Evolutionary conservation across 768 basidiomycete genomes (phyloP), one percentile per base, ranked within the genome.

Genomic region (Kwoniella sp.): DNA sequence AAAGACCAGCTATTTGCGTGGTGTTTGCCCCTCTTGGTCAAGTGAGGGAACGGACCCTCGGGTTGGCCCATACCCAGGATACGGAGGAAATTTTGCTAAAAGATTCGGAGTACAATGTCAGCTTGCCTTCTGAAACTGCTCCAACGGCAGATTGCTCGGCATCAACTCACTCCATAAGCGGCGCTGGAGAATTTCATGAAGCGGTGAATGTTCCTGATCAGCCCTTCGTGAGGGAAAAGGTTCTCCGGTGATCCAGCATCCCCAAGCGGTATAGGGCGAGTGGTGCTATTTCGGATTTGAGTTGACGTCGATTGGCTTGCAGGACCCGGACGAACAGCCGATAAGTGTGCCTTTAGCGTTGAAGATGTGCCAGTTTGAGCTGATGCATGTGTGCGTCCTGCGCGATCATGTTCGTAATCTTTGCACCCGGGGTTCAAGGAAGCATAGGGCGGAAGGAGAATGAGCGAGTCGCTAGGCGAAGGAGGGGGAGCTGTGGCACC

Each of bases 101-200:
- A 9, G 13, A 7, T 38, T 34, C 54, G 15, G 28, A 53, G 52
- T 20, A 11, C 13, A 30, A 20, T 1, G n/a, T 66, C 58, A 65
- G 65, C 38, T 41, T 20, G 20, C 38, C 20, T 20, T 41, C 38
- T 9, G 11, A 41, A 41, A 9, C 47, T n/a, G n/a, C n/a, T n/a
- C n/a, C n/a, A n/a, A n/a, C n/a, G n/a, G n/a, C n/a, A n/a, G n/a
- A n/a, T n/a, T 2, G 1, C 31, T 52, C 22, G 11, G 11, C 20
- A 26, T 23, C 12, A 9, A 71, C 73, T 59, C 55, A 75, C 74
- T 2, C 76, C 76, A 55, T 78, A 78, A 5, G 76, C 76, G 5
- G 76, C 76, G 52, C 69, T 73, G 1, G 76, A 73, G 52, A 77
- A 82, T 23, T 74, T 53, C 74, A 81, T 81, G 54, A 78, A 82